Evolutionary conservation across 2,329 filamentous ascomycete genomes (phyloP).

Genomic region (Ilyonectria destructans): DNA sequence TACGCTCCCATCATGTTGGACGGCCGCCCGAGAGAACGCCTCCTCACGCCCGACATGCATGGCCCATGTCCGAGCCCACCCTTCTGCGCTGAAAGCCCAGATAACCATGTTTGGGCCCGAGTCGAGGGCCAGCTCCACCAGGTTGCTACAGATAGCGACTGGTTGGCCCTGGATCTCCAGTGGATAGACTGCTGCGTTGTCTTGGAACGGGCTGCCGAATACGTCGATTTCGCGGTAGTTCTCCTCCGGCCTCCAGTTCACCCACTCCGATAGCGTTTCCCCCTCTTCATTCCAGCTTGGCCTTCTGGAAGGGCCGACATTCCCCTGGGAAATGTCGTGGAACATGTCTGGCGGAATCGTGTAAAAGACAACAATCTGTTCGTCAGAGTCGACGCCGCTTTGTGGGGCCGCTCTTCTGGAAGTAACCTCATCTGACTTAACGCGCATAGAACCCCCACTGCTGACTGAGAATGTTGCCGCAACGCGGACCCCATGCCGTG

Average conservation of each 20-base stretch:
- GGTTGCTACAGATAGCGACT: constrained; percentile 51
- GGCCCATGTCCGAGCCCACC: constrained; percentile 54
- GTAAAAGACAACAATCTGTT: constrained; percentile 70
- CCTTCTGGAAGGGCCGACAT: constrained; percentile 23
- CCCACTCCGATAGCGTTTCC: constrained; percentile 33
- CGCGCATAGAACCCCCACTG: constrained; percentile 34
- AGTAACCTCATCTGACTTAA: constrained; percentile 26
- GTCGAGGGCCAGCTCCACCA: constrained; percentile 54
- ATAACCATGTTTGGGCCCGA: constrained; percentile 54
- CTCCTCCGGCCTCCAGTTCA: constrained; percentile 41
- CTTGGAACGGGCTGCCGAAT: constrained; percentile 35
- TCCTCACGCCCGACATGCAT: constrained; percentile 46
- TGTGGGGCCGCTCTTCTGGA: constrained; percentile 22
- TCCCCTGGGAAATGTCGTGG: constrained; percentile 51
- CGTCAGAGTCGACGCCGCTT: constrained; percentile 35
- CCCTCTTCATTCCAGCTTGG: constrained; percentile 22
- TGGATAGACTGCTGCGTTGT: constrained; percentile 43
- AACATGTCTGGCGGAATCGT: constrained; percentile 73
- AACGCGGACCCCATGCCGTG: constrained; percentile 71
- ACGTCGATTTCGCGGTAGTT: constrained; percentile 42
- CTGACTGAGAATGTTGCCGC: constrained; percentile 67
- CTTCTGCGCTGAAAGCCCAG: constrained; percentile 56
- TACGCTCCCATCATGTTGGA: constrained; percentile 54
- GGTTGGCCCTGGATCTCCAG: constrained; percentile 52
- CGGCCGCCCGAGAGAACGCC: constrained; percentile 36